phyloP scores from a whole-genome alignment of 2,329 filamentous ascomycete genomes.

The Aspergillus sp. region DNA sequence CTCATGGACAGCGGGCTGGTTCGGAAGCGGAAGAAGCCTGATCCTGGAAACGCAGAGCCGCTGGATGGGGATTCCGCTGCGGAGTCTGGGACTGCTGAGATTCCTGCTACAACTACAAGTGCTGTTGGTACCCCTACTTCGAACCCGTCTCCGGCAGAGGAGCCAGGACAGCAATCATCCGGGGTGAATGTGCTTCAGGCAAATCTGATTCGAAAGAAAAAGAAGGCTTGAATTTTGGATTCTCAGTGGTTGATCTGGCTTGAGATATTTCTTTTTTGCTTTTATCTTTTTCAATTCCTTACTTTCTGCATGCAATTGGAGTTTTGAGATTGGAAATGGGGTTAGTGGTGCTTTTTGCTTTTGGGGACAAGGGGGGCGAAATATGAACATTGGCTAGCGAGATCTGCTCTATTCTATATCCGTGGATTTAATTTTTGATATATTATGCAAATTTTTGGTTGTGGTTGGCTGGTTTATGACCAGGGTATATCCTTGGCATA shows the following conservation, averaged over 20 bases:
- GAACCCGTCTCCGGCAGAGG: slow-evolving; percentile 3
- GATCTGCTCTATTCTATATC: background rate
- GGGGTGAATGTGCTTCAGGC: slow-evolving; percentile 40
- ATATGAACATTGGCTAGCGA: background rate
- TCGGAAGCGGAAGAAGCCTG: slow-evolving; percentile 40
- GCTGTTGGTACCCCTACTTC: background rate
- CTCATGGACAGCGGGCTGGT: slow-evolving; percentile 32
- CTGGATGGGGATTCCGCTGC: background rate
- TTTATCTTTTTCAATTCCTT: background rate
- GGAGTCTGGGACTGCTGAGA: background rate
- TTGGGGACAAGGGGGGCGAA: background rate
- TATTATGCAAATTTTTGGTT: background rate
- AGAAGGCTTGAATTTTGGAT: slow-evolving; percentile 29
- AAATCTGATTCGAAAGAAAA: slow-evolving; percentile 41
- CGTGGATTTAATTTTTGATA: background rate
- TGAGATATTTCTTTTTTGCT: background rate
- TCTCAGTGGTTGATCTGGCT: background rate
- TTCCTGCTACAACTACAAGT: background rate
- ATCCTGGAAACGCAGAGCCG: background rate
- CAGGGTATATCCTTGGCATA: too few relatives aligned
- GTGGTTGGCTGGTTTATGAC: too few relatives aligned
- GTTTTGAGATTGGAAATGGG: background rate
- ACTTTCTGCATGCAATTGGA: background rate
- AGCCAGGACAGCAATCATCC: slow-evolving; percentile 7
- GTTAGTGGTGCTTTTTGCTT: background rate